Evolutionary conservation across 2,329 filamentous ascomycete genomes (phyloP).

Genomic region (Penicillium sp.): DNA sequence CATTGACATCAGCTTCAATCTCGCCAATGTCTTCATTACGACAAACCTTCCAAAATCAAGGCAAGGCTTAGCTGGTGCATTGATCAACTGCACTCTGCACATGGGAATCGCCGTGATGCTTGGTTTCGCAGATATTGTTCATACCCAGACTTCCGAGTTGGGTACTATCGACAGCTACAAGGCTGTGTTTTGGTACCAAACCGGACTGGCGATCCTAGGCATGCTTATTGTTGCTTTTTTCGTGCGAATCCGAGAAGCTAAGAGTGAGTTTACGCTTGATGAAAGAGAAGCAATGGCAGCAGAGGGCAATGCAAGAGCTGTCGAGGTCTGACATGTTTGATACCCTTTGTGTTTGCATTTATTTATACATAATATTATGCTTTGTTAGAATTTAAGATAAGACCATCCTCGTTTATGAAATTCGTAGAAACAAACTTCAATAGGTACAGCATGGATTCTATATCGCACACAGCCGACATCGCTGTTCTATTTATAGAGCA

Average conservation of each 20-base stretch:
- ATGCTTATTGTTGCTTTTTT: conserved; percentile 55
- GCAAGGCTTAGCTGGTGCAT: conserved; percentile 70
- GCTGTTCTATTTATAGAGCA: neutral
- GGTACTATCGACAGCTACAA: conserved; percentile 58
- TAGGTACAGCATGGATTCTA: neutral
- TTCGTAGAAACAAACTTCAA: neutral
- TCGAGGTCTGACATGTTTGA: neutral
- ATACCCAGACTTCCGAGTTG: conserved; percentile 49
- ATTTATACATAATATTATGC: neutral
- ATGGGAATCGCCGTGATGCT: conserved; percentile 71
- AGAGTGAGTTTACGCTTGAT: conserved; percentile 59
- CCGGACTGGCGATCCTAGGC: conserved; percentile 55
- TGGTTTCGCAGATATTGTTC: conserved; percentile 66
- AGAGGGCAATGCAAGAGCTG: neutral
- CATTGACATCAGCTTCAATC: conserved; percentile 73
- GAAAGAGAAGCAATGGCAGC: conserved; percentile 44
- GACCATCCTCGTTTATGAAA: neutral
- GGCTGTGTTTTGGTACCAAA: conserved; percentile 64
- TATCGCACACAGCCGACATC: neutral
- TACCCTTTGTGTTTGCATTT: neutral
- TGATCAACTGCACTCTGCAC: conserved; percentile 70
- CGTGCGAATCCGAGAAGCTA: conserved; percentile 56
- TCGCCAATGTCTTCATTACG: conserved; percentile 75
- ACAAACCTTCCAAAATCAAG: conserved; percentile 65
- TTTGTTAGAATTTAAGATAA: neutral